Evolutionary conservation across 108 stramenopile genomes (phyloP), one percentile per base, ranked within the genome.

Genomic region (Chaetoceros tenuissimus): DNA sequence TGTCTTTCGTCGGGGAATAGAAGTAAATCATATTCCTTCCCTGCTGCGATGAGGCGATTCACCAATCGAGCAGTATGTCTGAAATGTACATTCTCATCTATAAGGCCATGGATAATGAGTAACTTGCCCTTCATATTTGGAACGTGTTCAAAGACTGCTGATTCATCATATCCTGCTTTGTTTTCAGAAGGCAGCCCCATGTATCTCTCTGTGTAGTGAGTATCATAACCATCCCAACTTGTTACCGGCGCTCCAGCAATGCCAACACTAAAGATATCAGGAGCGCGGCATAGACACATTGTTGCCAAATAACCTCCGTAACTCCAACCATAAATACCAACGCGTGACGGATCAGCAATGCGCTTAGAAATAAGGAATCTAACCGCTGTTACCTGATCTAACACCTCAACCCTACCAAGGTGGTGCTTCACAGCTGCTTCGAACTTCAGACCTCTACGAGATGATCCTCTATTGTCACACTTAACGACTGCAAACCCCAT

Each of bases 11-110:
- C 83, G 7, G 96, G 96, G 61, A 97, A 94, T 0, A 94, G 34
- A n/a, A 94, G 63, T n/a, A 95, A 71, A 49, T 97, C 94, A 61
- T 95, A 97, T 16, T 77, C 79, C 60, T 93, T 94, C 10, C 85
- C 81, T 16, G 73, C 78, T 5, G 77, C 83, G 48, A 94, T 85
- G 28, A 97, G 56, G n/a, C 75, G 74, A 60, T 94, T 88, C 65
- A 94, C 85, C 31, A 97, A 67, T 0, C 93, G 77, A 23, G 94
- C 84, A 2, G 94, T 89, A 62, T 97, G 94, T 2, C 95, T 82
- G 67, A 96, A 96, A 51, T 94, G 92, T 3, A 97, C 97, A 65
- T 97, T 97, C 57, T 97, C 97, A 67, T 97, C 97, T 34, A 97
- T 87, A 24, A 94, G 60, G 2, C 97, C 97, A 63, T 97, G 97